Evolutionary conservation across 768 basidiomycete species (phyloP), one percentile per base, ranked within the genome.

Genomic region (Lactifluus subvellereus): DNA sequence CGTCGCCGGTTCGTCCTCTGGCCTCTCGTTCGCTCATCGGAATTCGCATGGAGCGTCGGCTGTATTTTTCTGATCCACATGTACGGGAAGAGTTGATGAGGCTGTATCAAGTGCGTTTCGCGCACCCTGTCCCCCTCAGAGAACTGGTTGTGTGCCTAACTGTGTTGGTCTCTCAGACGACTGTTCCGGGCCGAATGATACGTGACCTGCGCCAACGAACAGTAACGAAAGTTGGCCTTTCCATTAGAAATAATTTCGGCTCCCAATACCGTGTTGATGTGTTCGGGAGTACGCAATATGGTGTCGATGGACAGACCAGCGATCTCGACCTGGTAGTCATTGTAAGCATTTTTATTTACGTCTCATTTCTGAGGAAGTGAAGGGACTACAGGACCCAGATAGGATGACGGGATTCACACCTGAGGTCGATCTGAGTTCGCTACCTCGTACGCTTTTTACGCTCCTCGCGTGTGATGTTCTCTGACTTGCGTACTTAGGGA

Each of bases 211-310:
- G 65, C 57, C 60, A 11, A 27, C 60, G 37, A 45, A 66, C 67
- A 10, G 16, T 62, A 18, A n/a, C 35, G n/a, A 58, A 55, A 42
- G 54, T 67, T 37, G 13, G 47, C 2, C n/a, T 22, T n/a, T 37
- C 61, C 14, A 66, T 67, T 47, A 54, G 20, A 22, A 45, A 2
- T 6, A 51, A 55, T 37, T 81, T 71, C 64, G 79, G 78, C 6
- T 1, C 6, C 6, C 27, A 61, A 40, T 82, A 77, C 68, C 52
- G 38, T 4, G 74, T 82, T 4, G 66, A 71, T 32, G 58, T 73
- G 1, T 85, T 84, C 68, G 84, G 84, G 37, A 84, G 83, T 62
- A 76, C 78, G 18, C 71, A 73, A 66, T 83, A 84, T 68, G 80
- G 80, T 37, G 74, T 78, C 38, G 75, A 77, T 45, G 66, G 71